Base-by-base conservation (phyloP, 176 grass and related monocot species). In the Saccharum spontaneum region DNA sequence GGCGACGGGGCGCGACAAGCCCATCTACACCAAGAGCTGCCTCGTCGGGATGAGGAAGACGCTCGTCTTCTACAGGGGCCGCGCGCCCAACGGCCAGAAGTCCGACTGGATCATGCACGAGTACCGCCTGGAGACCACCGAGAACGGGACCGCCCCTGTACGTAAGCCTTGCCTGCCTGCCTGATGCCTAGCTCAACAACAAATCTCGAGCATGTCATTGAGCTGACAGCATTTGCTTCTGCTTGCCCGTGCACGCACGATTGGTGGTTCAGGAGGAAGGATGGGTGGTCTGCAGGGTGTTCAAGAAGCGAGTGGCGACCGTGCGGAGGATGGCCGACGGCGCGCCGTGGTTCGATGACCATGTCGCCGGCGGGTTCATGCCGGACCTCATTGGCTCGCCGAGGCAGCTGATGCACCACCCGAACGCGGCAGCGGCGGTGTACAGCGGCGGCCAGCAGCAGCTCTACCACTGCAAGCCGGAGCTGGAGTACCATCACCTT, bases 21-120 rank as follows among this genome's bases (percentile, higher is more conserved):
- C 91, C 14, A 98, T 98, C 64, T 98, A 98, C 87, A 81, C 86
- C 8, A 93, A 92, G 74, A 85, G 57, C 81, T 93, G 49, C 75
- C 87, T 98, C 41, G 87, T 93, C 39, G 95, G 95, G 20, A 98
- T 98, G 95, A 83, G 95, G 79, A 98, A 98, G 87, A 98, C 95
- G 14, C 83, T 98, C 62, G 95, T 98, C 63, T 98, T 95, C 86
- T 98, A 98, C 85, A 90, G 90, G 40, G 95, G 95, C 18, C 93
- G 91, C 12, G 96, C 93, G 2, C 96, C 96, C 23, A 95, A 95
- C n/a, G 96, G 96, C 30, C 96, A 95, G 9, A 98, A 98, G 74
- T 98, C 96, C 0, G 88, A 95, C 75, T 98, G 96, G 96, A 98
- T 98, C 82, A 98, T 98, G 93, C 96, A 98, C 59, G 96, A 98